Percentiles rank a stretch among this genome's conserved stretches.
Evolutionary conservation across 2,329 filamentous ascomycete genomes (phyloP).

Genomic region (Furcasterigmium sp.): DNA sequence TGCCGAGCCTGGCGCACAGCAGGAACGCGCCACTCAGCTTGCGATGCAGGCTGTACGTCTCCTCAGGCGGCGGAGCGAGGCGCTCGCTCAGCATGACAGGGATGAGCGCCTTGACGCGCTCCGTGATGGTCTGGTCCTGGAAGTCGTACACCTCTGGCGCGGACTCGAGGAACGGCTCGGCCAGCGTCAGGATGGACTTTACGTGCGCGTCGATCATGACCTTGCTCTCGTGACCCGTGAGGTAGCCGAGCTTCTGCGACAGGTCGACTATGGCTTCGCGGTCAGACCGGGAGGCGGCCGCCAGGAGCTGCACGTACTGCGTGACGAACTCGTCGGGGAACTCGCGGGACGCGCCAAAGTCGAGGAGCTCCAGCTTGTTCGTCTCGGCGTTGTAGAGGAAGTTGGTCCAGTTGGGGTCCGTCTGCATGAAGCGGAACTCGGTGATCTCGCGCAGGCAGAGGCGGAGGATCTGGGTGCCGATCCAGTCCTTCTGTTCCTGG

Average conservation of each 20-base stretch:
- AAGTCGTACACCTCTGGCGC: slow-evolving; percentile 90
- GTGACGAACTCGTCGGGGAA: slow-evolving; percentile 76
- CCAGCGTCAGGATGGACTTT: slow-evolving; percentile 81
- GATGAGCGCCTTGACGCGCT: slow-evolving; percentile 81
- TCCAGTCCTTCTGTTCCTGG: slow-evolving; percentile 88
- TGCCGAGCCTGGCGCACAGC: slow-evolving; percentile 81
- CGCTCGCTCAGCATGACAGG: slow-evolving; percentile 90
- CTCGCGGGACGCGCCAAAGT: slow-evolving; percentile 89
- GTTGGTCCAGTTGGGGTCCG: slow-evolving; percentile 99
- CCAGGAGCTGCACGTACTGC: slow-evolving; percentile 74
- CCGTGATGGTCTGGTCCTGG: slow-evolving; percentile 89
- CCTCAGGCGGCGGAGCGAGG: slow-evolving; percentile 86
- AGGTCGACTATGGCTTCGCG: slow-evolving; percentile 56
- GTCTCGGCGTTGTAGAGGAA: slow-evolving; percentile 79
- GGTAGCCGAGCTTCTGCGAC: slow-evolving; percentile 77
- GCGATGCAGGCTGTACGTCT: slow-evolving; percentile 92
- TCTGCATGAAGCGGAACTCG: slow-evolving; percentile 98
- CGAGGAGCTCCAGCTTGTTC: slow-evolving; percentile 78
- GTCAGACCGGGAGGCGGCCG: slow-evolving; percentile 72
- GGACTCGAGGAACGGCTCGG: slow-evolving; percentile 76
- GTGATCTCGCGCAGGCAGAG: slow-evolving; percentile 89
- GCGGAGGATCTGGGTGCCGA: slow-evolving; percentile 87
- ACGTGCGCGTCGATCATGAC: slow-evolving; percentile 88
- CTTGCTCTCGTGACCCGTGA: slow-evolving; percentile 83
- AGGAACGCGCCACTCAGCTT: slow-evolving; percentile 95